Evolutionary conservation across 192 early-diverging fungal genomes (phyloP).

Genomic region (Podila verticillata): DNA sequence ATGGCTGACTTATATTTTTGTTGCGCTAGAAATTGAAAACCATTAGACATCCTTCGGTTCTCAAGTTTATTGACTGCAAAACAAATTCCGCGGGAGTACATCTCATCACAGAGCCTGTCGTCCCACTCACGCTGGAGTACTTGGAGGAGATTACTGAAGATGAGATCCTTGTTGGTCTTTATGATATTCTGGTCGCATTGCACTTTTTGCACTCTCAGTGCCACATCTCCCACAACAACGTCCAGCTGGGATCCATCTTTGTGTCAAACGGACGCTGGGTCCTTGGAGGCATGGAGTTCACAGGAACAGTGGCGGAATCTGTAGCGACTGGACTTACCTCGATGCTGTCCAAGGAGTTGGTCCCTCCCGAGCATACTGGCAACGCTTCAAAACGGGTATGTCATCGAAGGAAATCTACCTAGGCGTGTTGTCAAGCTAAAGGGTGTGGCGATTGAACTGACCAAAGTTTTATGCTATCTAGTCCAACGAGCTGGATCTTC

Average conservation of each 20-base stretch:
- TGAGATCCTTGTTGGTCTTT: constrained; percentile 45
- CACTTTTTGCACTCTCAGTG: constrained; percentile 52
- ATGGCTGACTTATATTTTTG: not conserved
- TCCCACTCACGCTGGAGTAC: constrained; percentile 39
- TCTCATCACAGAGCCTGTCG: constrained; percentile 40
- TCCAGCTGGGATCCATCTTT: constrained; percentile 45
- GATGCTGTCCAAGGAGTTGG: constrained; percentile 29
- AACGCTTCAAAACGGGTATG: constrained; percentile 11
- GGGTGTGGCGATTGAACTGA: not conserved
- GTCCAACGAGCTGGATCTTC: constrained; percentile 12
- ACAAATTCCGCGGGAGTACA: constrained; percentile 36
- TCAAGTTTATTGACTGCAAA: constrained; percentile 50
- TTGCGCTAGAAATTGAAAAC: constrained; percentile 44
- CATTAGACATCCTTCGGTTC: constrained; percentile 47
- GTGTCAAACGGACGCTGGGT: constrained; percentile 50
- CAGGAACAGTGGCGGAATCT: constrained; percentile 39
- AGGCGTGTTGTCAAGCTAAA: no score
- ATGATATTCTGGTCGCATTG: constrained; percentile 48
- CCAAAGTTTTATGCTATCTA: not conserved
- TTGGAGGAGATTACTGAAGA: constrained; percentile 36
- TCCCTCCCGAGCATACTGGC: constrained; percentile 33
- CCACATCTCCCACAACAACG: constrained; percentile 47
- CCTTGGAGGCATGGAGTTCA: constrained; percentile 45
- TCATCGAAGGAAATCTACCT: not conserved
- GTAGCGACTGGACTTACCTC: constrained; percentile 27